These are phyloP conservation scores for Magnusiomyces tetraspermus DNA, from an alignment of 1,139 yeast species.

Conservation along the genomic window DNA sequence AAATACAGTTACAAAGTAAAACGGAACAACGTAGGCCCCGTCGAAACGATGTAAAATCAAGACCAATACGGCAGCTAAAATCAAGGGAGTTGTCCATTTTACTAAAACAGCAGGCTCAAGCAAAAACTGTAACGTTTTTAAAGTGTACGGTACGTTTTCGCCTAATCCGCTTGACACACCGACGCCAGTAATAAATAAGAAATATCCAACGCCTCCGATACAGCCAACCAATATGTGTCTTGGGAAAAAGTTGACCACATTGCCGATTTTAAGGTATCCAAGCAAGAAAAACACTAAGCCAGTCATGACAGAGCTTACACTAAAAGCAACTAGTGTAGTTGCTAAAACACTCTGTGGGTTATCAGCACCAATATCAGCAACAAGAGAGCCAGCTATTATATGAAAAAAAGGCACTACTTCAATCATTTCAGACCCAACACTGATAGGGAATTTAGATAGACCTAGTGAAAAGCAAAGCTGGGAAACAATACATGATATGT, in stretches of 20 bases:
- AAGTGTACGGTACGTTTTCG: slow-evolving; percentile 60
- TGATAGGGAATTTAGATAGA: slow-evolving; percentile 79
- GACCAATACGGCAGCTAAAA: slow-evolving; percentile 48
- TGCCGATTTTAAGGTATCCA: slow-evolving; percentile 74
- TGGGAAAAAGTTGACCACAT: slow-evolving; percentile 89
- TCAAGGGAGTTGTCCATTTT: slow-evolving; percentile 68
- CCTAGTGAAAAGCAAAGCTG: slow-evolving; percentile 85
- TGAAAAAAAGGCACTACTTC: slow-evolving; percentile 97
- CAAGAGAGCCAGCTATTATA: slow-evolving; percentile 75
- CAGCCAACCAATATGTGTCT: slow-evolving; percentile 93
- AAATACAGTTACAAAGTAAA: slow-evolving; percentile 67
- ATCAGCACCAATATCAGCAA: slow-evolving; percentile 45
- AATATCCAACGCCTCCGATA: slow-evolving; percentile 97
- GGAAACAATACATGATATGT: slow-evolving; percentile 77
- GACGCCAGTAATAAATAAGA: slow-evolving; percentile 77
- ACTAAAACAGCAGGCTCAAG: slow-evolving; percentile 37
- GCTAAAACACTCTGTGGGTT: slow-evolving; percentile 59
- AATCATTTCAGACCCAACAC: slow-evolving; percentile 96
- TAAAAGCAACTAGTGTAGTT: slow-evolving; percentile 80
- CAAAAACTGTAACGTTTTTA: slow-evolving; percentile 45
- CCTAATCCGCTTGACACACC: slow-evolving; percentile 78
- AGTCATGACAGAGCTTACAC: slow-evolving; percentile 72
- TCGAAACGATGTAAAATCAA: slow-evolving; percentile 55
- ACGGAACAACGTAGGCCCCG: slow-evolving; percentile 73
- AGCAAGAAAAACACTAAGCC: slow-evolving; percentile 69